Conservation (phyloP, 495 filamentous ascomycete genomes). For the Massariosphaeria phaeospora region DNA sequence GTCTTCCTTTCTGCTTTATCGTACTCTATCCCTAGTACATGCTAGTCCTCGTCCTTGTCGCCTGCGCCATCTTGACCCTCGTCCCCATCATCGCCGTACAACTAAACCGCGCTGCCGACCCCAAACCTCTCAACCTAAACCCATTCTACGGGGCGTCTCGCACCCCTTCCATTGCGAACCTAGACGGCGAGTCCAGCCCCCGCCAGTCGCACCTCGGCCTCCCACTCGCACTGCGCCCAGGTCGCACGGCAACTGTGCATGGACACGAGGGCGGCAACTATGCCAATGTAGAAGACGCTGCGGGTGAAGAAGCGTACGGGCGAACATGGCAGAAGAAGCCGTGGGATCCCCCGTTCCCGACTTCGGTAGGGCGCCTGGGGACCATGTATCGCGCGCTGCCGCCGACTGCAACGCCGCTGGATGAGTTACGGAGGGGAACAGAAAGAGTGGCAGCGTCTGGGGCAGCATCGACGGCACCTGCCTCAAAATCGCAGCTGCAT, state of each 20-base stretch:
- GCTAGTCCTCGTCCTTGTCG: conserved; percentile 1
- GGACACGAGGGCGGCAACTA: too few relatives aligned
- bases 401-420: too few relatives aligned
- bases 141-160: background rate
- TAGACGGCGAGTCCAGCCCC: background rate
- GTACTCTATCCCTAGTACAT: background rate
- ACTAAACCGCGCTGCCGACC: background rate
- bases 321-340: conserved; percentile 8
- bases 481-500: background rate
- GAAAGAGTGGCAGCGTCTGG: background rate
- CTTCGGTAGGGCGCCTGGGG: background rate
- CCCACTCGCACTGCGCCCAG: too few relatives aligned
- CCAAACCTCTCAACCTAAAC: background rate
- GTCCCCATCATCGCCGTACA: background rate
- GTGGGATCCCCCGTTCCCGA: conserved; percentile 23
- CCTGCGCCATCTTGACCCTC: conserved; percentile 3
- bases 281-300: background rate
- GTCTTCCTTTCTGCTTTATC: too few relatives aligned
- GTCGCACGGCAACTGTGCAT: too few relatives aligned
- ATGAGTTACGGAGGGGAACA: background rate
- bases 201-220: too few relatives aligned
- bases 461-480: background rate
- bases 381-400: background rate
- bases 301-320: background rate
- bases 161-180: background rate